These are phyloP conservation scores for Xylaria hypoxylon DNA, from an alignment of 2,329 filamentous ascomycete species.

Conservation along the genomic window DNA sequence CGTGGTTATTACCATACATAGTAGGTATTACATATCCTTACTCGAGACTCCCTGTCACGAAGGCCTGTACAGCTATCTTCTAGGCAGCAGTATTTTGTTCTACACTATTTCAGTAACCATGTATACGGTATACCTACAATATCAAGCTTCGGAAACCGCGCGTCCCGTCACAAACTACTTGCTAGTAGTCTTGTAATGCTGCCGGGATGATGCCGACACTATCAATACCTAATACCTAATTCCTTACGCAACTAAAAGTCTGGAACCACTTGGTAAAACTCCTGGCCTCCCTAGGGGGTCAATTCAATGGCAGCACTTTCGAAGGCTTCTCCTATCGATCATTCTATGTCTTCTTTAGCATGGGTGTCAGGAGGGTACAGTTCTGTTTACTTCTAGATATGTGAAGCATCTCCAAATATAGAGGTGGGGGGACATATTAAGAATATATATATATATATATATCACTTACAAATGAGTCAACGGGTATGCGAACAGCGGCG, in stretches of 20 bases:
- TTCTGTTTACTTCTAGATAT: too few relatives aligned
- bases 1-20: too few relatives aligned
- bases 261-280: not conserved
- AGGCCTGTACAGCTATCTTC: not conserved
- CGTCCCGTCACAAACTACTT: not conserved
- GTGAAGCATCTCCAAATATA: too few relatives aligned
- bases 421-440: too few relatives aligned
- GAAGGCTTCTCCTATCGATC: not conserved
- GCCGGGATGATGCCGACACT: not conserved
- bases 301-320: not conserved
- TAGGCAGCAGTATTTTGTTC: conserved; percentile 4
- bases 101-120: too few relatives aligned
- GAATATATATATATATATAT: too few relatives aligned
- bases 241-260: too few relatives aligned
- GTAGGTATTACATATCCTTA: too few relatives aligned
- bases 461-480: too few relatives aligned
- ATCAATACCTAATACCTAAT: not conserved
- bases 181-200: not conserved
- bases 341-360: not conserved
- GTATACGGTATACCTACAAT: not conserved
- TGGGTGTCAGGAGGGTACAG: not conserved
- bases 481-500: too few relatives aligned
- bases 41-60: not conserved
- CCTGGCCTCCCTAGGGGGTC: not conserved
- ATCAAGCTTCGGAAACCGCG: conserved; percentile 4